phyloP scores from a whole-genome alignment of 2,329 filamentous ascomycete genomes.

The Colletotrichum sp. region DNA sequence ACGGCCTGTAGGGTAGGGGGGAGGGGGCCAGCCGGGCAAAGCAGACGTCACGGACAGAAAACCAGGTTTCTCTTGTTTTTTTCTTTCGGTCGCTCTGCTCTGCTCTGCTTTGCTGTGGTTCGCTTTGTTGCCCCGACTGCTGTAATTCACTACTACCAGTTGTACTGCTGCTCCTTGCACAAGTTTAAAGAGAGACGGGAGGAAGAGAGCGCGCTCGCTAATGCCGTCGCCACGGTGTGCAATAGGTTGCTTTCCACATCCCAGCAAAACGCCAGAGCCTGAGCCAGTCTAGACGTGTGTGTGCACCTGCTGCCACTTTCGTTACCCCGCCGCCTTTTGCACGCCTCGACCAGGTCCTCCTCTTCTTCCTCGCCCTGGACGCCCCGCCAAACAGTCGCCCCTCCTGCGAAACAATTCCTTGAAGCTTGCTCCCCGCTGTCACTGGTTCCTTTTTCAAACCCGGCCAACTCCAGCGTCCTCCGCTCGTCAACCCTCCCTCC shows the following conservation, averaged over 20 bases:
- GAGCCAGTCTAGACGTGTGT: not conserved
- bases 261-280: conserved; percentile 10
- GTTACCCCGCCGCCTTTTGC: conserved; percentile 10
- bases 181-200: not conserved
- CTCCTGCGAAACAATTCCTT: conserved; percentile 20
- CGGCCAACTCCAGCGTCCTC: not conserved
- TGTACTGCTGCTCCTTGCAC: not conserved
- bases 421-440: conserved; percentile 12
- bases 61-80: not conserved
- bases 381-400: conserved; percentile 15
- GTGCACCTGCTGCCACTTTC: conserved; percentile 6
- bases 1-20: not conserved
- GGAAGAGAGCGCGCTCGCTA: not conserved
- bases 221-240: conserved; percentile 8
- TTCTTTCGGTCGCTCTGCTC: not conserved
- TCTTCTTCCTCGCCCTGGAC: not conserved
- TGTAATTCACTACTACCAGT: not conserved
- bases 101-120: not conserved
- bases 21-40: not conserved
- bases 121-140: not conserved
- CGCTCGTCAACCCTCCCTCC: not conserved
- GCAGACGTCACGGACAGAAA: not conserved
- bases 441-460: conserved; percentile 16
- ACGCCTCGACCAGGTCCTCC: not conserved
- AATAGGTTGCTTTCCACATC: conserved; percentile 7